Base-by-base conservation (phyloP, 352 stramenopile genomes). In the Phytopythium ostracodes region DNA sequence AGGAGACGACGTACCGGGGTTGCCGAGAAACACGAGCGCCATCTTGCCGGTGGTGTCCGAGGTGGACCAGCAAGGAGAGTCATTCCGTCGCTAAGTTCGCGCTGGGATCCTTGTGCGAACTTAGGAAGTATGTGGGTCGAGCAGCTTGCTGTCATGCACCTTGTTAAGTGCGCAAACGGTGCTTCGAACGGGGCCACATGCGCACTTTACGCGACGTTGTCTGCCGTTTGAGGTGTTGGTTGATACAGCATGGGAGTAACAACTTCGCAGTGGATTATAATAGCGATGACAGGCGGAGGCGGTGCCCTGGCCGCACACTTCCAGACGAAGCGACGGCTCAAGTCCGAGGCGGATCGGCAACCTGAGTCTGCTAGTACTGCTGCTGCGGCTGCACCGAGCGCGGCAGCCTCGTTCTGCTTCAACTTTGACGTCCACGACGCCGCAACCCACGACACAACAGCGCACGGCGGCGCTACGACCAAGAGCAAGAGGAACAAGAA, bases 21-120 rank as follows among this genome's bases (percentile, higher is more conserved):
- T 91, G 29, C 82, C 82, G 25, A 91, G 78, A 58, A 89, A 89
- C 43, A 91, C 80, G 38, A 91, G 74, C 76, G 79, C 71, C 67
- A 86, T 72, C 51, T 58, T 64, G 10, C 29, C 62, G 42, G 35
- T 20, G 42, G 15, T 4, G 42, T 27, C 17, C 42, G 9, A 22
- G 18, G 20, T 22, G 18, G 22, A 12, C 20, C 42, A 49, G 42
- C 20, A 33, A 33, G 7, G 42, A 0, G 42, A 49, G n/a, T 25
- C 42, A 49, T 49, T 49, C 18, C 18, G 8, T 25, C 8, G 15
- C 25, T 70, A 70, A 75, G 57, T 73, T 61, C 25, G 33, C 1
- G n/a, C 25, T 25, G n/a, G 10, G 42, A 6, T 1, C 1, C 0
- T 22, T 1, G 2, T n/a, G 42, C 42, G 42, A 47, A 47, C 42